Evolutionary conservation across 495 filamentous ascomycete species (phyloP).

Genomic region (Hyaloscypha hepaticicola): DNA sequence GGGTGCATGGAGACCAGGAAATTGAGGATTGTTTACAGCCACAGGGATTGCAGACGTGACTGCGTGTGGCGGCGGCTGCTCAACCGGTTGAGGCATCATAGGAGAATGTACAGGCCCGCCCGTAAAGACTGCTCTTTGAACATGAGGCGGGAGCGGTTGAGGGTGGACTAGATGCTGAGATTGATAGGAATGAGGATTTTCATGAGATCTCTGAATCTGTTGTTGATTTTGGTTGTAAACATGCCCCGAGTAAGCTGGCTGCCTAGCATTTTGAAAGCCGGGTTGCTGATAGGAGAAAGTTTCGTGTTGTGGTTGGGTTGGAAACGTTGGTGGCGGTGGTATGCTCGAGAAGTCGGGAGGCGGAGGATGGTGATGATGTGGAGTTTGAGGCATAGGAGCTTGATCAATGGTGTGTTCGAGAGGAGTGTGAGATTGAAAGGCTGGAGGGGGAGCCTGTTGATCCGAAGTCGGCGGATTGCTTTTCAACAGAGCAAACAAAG

Average conservation of each 20-base stretch:
- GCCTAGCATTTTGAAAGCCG: conserved; percentile 8
- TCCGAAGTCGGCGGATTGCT: conserved; percentile 27
- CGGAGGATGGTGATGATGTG: conserved; percentile 30
- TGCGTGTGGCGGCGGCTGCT: conserved; percentile 36
- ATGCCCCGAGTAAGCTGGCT: not conserved
- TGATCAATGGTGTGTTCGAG: conserved; percentile 30
- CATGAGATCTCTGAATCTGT: conserved; percentile 32
- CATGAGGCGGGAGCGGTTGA: conserved; percentile 45
- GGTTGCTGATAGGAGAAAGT: conserved; percentile 23
- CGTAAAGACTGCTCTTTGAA: conserved; percentile 30
- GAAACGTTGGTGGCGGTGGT: conserved; percentile 33
- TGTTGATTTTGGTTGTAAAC: conserved; percentile 4
- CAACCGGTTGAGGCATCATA: conserved; percentile 43
- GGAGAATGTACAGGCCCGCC: conserved; percentile 33
- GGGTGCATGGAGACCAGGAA: conserved; percentile 52
- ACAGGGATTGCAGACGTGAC: conserved; percentile 3
- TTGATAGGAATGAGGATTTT: conserved; percentile 35
- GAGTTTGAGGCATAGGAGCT: conserved; percentile 37
- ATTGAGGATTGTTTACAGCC: conserved; percentile 36
- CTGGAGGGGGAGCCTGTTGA: conserved; percentile 21
- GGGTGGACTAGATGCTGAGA: conserved; percentile 49
- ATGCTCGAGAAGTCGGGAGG: conserved; percentile 26
- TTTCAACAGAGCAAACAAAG: conserved; percentile 59
- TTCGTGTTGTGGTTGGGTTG: conserved; percentile 21
- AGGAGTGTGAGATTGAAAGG: conserved; percentile 32